Base-by-base conservation (phyloP, 768 basidiomycete species). In the Psilocybe cubensis region DNA sequence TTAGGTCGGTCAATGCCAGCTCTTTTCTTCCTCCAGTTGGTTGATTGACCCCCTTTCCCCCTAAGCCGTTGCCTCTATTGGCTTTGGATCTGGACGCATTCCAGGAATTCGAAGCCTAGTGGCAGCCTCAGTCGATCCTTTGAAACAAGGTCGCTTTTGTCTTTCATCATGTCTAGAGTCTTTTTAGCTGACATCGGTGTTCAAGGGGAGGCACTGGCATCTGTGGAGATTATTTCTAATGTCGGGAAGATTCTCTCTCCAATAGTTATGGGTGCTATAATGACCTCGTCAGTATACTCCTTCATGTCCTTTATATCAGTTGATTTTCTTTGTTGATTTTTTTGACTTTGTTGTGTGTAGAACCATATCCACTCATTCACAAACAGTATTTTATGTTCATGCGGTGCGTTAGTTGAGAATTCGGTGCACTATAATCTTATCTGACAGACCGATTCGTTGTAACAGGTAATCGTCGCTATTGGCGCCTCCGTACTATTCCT, bases 21-120 rank as follows among this genome's bases (percentile, higher is more conserved):
- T 6, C 14, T 31, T 20, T 1, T 14, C 7, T 8, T 14, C 8
- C 11, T 38, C 9, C 2, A 1, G 4, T 7, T 12, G 20, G 7
- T 9, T 7, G 8, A n/a, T 10, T 12, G 10, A 20, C 21, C 27
- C 17, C 20, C 12, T 31, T n/a, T 25, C 9, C 10, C 23, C 11
- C 8, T 28, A 41, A 60, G 59, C 50, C 24, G 55, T 60, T 27
- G 50, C 43, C 14, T 56, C 55, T n/a, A 49, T 60, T 25, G 59
- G 59, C 25, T 12, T 60, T 20, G 59, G 59, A n/a, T 55, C 59
- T 28, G 59, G 59, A 12, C 50, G 55, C 10, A 47, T 31, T 17
- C 54, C 59, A 1, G 54, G 48, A 11, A 56, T 56, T 28, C 59
- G 59, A 40, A 56, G 54, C 28, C 50, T 60, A 41, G 59, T 60